Evolutionary conservation across 768 basidiomycete genomes (phyloP).

Genomic region (Xanthoconium stramineum): DNA sequence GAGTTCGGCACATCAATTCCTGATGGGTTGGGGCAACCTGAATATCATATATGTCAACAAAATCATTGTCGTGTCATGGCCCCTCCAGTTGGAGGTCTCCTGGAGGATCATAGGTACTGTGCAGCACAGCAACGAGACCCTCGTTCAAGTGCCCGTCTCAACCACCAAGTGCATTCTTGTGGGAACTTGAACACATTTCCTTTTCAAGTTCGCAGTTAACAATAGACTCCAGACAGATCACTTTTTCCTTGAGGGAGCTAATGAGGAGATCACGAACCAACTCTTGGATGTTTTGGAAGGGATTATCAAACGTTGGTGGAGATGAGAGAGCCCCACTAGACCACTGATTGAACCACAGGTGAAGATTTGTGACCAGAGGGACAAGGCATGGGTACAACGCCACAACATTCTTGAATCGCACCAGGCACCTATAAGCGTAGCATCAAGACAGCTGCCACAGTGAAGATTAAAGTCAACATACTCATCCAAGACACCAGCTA

Average conservation of each 20-base stretch:
- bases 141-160: slow-evolving; percentile 17
- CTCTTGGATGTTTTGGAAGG: slow-evolving; percentile 30
- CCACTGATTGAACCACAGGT: slow-evolving; percentile 50
- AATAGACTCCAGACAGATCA: slow-evolving; percentile 39
- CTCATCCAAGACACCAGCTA: slow-evolving; percentile 52
- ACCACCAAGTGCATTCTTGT: background rate
- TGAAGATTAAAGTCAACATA: slow-evolving; percentile 25
- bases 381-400: slow-evolving; percentile 43
- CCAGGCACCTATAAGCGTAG: slow-evolving; percentile 41
- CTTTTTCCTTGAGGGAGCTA: slow-evolving; percentile 26
- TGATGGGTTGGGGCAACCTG: slow-evolving; percentile 67
- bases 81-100: slow-evolving; percentile 48
- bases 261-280: slow-evolving; percentile 38
- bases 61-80: slow-evolving; percentile 69
- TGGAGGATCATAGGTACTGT: slow-evolving; percentile 50
- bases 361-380: slow-evolving; percentile 40
- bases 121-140: slow-evolving; percentile 39
- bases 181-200: slow-evolving; percentile 23
- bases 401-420: slow-evolving; percentile 56
- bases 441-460: slow-evolving; percentile 16
- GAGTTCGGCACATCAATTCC: slow-evolving; percentile 49
- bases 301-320: slow-evolving; percentile 45
- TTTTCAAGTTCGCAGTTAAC: slow-evolving; percentile 48
- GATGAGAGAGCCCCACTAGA: slow-evolving; percentile 33
- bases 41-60: slow-evolving; percentile 51